Conservation (phyloP, 202 grass and related monocot genomes). For the Miscanthus sacchariflorus region DNA sequence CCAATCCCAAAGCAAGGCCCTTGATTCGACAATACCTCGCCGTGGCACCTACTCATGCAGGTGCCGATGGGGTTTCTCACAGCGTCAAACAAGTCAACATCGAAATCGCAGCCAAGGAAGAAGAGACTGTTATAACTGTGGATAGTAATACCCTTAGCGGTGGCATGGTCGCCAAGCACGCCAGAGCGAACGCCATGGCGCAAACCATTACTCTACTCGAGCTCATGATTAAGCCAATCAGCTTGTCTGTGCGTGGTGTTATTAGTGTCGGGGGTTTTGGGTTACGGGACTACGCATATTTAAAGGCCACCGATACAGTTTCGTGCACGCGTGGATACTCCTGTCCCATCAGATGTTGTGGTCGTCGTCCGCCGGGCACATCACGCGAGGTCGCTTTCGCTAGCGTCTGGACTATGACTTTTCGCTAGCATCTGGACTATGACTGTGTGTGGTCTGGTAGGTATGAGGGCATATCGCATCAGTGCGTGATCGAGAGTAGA, state of each 20-base stretch:
- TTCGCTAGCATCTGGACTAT: too few relatives aligned
- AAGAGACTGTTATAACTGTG: accelerated
- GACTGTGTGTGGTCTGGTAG: too few relatives aligned
- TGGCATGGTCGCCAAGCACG: neutral
- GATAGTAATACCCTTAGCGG: neutral
- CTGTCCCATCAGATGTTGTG: too few relatives aligned
- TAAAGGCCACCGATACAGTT: too few relatives aligned
- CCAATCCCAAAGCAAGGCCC: neutral
- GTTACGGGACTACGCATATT: neutral
- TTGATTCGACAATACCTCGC: too few relatives aligned
- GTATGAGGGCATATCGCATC: too few relatives aligned
- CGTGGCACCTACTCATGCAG: conserved; percentile 26
- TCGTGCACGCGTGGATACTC: too few relatives aligned
- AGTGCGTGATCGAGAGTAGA: too few relatives aligned
- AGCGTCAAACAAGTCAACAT: neutral
- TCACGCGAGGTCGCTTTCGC: too few relatives aligned
- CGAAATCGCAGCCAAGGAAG: conserved; percentile 20
- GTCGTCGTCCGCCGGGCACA: too few relatives aligned
- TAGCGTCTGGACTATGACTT: too few relatives aligned
- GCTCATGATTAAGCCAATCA: neutral
- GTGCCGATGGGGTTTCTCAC: neutral
- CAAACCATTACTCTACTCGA: neutral
- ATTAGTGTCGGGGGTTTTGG: neutral
- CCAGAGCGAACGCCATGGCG: neutral
- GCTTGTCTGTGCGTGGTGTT: too few relatives aligned